Conservation (phyloP, 441 rosid genomes). For the Populus hybrid region DNA sequence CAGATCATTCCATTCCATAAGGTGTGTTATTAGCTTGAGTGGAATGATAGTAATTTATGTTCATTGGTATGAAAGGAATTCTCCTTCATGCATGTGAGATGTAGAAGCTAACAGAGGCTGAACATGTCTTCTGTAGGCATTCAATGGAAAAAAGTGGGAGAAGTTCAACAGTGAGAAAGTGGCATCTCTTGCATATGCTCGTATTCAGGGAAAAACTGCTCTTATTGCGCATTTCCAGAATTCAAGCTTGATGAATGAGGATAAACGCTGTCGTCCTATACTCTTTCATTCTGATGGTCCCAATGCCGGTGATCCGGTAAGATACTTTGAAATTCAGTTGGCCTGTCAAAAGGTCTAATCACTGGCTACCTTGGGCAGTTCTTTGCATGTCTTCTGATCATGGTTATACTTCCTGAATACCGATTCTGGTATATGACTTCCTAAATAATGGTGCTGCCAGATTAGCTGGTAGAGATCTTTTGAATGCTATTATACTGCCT, state of each 20-base stretch:
- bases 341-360: not conserved
- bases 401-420: not conserved
- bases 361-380: not conserved
- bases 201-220: slow-evolving; percentile 80
- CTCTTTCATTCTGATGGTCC: slow-evolving; percentile 77
- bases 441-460: not conserved
- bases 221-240: slow-evolving; percentile 81
- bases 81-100: not conserved
- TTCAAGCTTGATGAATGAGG: slow-evolving; percentile 87
- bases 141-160: slow-evolving; percentile 85
- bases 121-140: slow-evolving; percentile 40
- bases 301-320: slow-evolving; percentile 79
- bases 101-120: slow-evolving; percentile 5
- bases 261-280: slow-evolving; percentile 77
- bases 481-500: not conserved
- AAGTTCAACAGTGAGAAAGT: slow-evolving; percentile 86
- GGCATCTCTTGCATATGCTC: slow-evolving; percentile 73
- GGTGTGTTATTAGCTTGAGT: slow-evolving; percentile 35
- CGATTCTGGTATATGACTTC: not conserved
- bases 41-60: not conserved
- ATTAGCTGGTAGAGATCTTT: not conserved
- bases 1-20: slow-evolving; percentile 62
- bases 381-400: not conserved
- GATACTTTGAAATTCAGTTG: not conserved
- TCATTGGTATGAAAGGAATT: not conserved